Conservation (phyloP, 2,329 filamentous ascomycete species). For the Xylariaceae sp. region DNA sequence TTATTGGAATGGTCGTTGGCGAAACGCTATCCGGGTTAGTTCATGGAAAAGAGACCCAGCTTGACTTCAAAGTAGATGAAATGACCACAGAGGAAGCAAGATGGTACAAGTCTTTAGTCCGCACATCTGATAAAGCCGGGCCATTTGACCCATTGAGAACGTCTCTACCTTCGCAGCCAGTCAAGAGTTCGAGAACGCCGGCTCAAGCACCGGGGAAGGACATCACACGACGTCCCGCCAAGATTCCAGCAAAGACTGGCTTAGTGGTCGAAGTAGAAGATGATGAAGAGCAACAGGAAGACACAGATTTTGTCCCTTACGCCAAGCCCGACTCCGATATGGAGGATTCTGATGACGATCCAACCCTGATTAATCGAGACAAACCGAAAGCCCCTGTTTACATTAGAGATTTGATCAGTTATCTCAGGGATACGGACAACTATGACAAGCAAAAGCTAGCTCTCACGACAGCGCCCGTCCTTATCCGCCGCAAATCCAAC, state of each 20-base stretch:
- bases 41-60: constrained; percentile 62
- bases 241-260: constrained; percentile 32
- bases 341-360: constrained; percentile 90
- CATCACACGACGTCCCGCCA: constrained; percentile 20
- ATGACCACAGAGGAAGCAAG: constrained; percentile 64
- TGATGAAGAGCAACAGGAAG: constrained; percentile 50
- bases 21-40: constrained; percentile 61
- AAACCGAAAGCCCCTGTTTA: constrained; percentile 85
- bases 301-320: constrained; percentile 69
- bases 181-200: constrained; percentile 22
- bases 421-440: constrained; percentile 73
- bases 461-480: constrained; percentile 64
- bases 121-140: constrained; percentile 58
- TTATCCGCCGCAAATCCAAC: constrained; percentile 82
- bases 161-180: constrained; percentile 23
- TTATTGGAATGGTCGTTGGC: constrained; percentile 84
- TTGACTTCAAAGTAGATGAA: constrained; percentile 82
- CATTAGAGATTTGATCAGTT: constrained; percentile 74
- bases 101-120: constrained; percentile 66
- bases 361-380: constrained; percentile 76
- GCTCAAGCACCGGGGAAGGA: constrained; percentile 20
- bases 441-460: constrained; percentile 80
- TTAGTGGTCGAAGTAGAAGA: constrained; percentile 62
- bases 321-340: constrained; percentile 81
- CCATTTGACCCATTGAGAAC: constrained; percentile 44